Evolutionary conservation across 2,329 filamentous ascomycete genomes (phyloP).

Genomic region (Colletotrichum godetiae): DNA sequence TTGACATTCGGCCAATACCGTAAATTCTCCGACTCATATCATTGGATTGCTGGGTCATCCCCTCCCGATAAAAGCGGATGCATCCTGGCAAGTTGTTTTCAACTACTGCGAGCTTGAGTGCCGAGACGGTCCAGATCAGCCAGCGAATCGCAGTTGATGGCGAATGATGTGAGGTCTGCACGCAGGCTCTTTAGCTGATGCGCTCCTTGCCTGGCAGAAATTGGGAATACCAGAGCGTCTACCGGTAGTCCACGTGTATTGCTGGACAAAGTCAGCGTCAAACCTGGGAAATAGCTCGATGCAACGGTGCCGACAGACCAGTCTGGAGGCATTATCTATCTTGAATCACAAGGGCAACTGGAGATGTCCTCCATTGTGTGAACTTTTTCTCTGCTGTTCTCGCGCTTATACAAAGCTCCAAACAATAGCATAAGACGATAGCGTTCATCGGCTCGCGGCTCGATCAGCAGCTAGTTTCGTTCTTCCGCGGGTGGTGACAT

Average conservation of each 20-base stretch:
- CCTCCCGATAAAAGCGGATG: slow-evolving; percentile 6
- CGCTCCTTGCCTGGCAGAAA: background rate
- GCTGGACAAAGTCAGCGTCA: background rate
- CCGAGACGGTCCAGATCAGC: slow-evolving; percentile 1
- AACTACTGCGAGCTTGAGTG: slow-evolving; percentile 12
- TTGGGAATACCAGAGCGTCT: background rate
- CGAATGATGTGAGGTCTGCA: background rate
- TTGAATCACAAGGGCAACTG: background rate
- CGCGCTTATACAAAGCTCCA: slow-evolving; percentile 2
- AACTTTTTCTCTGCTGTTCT: background rate
- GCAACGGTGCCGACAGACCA: background rate
- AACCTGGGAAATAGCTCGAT: background rate
- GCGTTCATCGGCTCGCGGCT: slow-evolving; percentile 9
- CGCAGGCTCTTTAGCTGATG: slow-evolving; percentile 12
- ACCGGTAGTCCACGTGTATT: background rate
- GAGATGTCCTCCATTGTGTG: background rate
- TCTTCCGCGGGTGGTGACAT: background rate
- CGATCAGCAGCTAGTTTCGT: background rate
- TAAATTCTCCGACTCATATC: slow-evolving; percentile 25
- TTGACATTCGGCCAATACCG: slow-evolving; percentile 5
- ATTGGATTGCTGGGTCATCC: slow-evolving; percentile 1
- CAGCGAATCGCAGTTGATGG: background rate
- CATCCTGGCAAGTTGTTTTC: background rate
- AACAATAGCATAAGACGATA: slow-evolving; percentile 3
- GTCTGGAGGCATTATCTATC: background rate